Evolutionary conservation across 78 protist species (phyloP).

Genomic region (Speleostelium caveatum): DNA sequence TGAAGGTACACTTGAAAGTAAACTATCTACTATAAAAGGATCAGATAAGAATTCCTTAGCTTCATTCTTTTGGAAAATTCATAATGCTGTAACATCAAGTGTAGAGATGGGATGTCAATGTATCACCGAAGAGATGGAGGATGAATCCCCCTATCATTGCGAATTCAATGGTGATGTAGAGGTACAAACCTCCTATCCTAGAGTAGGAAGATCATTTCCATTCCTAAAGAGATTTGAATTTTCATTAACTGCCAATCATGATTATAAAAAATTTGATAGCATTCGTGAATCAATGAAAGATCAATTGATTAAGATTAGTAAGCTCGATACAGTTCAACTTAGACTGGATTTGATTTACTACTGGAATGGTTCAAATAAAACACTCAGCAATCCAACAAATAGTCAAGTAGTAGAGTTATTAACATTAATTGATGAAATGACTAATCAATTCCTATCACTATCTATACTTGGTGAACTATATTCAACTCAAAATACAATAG

Average conservation of each 20-base stretch:
- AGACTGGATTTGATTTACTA: constrained; percentile 7
- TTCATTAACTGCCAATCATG: neutral
- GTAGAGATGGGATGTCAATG: constrained; percentile 16
- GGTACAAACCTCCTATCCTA: neutral
- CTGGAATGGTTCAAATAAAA: neutral
- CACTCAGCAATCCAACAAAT: neutral
- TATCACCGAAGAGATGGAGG: constrained; percentile 10
- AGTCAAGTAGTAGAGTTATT: neutral
- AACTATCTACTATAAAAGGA: neutral
- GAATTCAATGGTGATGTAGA: neutral
- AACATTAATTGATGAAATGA: constrained; percentile 3
- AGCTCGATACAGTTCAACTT: neutral
- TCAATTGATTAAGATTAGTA: neutral
- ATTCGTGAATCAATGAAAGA: neutral
- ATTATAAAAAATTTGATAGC: constrained; percentile 8
- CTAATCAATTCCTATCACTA: neutral
- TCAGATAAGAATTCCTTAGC: neutral
- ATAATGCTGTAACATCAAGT: neutral
- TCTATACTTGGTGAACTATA: neutral
- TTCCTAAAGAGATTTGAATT: constrained; percentile 16
- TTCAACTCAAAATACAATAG: neutral
- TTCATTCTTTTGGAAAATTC: constrained; percentile 9
- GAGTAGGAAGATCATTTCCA: constrained; percentile 16
- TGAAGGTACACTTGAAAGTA: neutral
- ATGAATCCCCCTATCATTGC: constrained; percentile 1